Evolutionary conservation across 441 rosid genomes (phyloP).

Genomic region (Gossypium schwendimanii): DNA sequence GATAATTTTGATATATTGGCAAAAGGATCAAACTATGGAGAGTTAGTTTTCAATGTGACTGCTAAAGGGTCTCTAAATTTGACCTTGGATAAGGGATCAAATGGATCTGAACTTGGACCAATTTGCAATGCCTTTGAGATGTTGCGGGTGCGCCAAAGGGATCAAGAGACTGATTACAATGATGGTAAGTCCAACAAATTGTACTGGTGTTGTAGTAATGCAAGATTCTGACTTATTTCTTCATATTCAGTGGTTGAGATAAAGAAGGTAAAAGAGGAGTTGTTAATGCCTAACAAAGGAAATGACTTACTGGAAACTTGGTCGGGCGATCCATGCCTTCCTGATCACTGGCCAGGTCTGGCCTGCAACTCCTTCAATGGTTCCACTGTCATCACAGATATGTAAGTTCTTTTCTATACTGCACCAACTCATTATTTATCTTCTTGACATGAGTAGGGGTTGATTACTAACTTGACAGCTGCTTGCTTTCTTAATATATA

Average conservation of each 20-base stretch:
- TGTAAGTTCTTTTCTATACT: constrained; percentile 35
- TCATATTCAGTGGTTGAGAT: constrained; percentile 37
- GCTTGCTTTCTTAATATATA: neutral
- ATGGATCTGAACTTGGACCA: constrained; percentile 46
- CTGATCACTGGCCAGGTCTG: constrained; percentile 46
- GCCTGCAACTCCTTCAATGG: constrained; percentile 29
- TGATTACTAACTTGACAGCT: neutral
- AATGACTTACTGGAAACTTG: constrained; percentile 33
- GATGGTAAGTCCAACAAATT: constrained; percentile 31
- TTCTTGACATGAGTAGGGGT: too few species aligned
- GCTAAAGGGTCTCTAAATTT: constrained; percentile 48
- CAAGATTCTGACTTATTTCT: neutral
- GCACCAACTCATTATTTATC: neutral
- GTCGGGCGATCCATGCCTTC: constrained; percentile 71
- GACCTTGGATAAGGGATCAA: constrained; percentile 41
- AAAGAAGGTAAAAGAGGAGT: constrained; percentile 27
- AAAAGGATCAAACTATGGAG: constrained; percentile 32
- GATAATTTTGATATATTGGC: constrained; percentile 38
- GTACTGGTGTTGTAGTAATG: neutral
- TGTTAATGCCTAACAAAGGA: constrained; percentile 26
- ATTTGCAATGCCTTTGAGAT: constrained; percentile 63
- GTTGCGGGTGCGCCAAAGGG: constrained; percentile 34
- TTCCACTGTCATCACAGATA: constrained; percentile 28
- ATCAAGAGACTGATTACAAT: constrained; percentile 29
- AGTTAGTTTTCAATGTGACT: constrained; percentile 24